phyloP scores from a whole-genome alignment of 148 eudicot genomes.

The Salicornia ramosissima region DNA sequence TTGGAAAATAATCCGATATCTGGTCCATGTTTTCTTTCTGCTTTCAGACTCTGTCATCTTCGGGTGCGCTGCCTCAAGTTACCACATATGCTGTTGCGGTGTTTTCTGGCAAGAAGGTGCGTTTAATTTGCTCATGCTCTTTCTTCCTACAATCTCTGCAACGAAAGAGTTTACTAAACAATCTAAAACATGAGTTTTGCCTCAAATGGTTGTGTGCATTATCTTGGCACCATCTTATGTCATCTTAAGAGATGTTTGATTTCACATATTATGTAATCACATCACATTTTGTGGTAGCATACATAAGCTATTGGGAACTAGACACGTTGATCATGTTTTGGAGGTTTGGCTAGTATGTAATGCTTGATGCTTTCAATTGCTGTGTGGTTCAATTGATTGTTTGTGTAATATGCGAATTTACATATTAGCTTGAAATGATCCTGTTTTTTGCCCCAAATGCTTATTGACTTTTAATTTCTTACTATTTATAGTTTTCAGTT shows the following conservation, averaged over 20 bases:
- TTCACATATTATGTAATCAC: too few relatives aligned
- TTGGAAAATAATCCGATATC: constrained; percentile 5
- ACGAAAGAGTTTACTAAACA: neutral
- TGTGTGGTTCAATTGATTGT: neutral
- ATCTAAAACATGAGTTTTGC: neutral
- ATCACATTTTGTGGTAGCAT: too few relatives aligned
- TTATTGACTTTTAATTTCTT: neutral
- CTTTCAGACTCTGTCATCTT: constrained; percentile 52
- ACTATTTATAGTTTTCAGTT: neutral
- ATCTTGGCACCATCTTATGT: neutral
- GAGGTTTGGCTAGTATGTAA: neutral
- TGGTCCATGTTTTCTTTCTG: neutral
- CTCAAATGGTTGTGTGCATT: neutral
- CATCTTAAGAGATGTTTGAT: neutral
- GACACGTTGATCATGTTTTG: neutral
- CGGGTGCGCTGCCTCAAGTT: constrained; percentile 37
- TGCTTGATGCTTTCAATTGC: neutral
- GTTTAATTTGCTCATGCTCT: neutral
- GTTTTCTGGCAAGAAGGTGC: constrained; percentile 66
- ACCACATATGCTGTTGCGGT: constrained; percentile 67
- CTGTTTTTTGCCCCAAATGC: neutral
- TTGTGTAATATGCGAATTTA: too few relatives aligned
- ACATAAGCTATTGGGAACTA: too few relatives aligned
- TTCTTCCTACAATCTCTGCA: neutral
- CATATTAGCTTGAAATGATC: neutral